Evolutionary conservation across 192 early-diverging fungal species (phyloP).

Genomic region (Dimargaris xerosporica): DNA sequence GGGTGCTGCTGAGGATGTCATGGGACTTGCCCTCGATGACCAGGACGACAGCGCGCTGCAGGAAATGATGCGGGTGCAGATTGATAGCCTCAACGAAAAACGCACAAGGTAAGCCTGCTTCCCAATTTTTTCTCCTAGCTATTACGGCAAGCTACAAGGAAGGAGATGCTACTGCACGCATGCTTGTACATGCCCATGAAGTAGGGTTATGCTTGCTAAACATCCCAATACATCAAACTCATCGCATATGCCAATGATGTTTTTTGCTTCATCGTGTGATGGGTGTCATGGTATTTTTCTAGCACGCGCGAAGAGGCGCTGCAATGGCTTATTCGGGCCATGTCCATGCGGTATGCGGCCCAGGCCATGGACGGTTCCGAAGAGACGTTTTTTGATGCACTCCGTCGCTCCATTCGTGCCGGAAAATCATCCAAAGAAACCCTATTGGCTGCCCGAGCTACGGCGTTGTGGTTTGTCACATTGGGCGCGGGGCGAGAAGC

Average conservation of each 20-base stretch:
- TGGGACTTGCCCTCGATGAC: background rate
- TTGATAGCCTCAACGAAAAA: constrained; percentile 7
- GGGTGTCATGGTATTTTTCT: background rate
- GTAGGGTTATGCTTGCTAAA: background rate
- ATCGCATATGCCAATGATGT: background rate
- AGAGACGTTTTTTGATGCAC: constrained; percentile 28
- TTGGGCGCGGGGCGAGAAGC: background rate
- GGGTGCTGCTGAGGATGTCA: background rate
- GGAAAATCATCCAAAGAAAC: background rate
- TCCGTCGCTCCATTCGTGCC: constrained; percentile 24
- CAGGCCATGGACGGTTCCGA: constrained; percentile 23
- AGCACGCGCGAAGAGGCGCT: constrained; percentile 36
- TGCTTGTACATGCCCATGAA: background rate
- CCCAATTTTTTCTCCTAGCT: background rate
- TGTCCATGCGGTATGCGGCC: constrained; percentile 28
- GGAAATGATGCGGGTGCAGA: background rate
- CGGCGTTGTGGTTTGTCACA: constrained; percentile 9
- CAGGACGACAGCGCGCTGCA: background rate
- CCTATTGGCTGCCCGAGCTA: constrained; percentile 8
- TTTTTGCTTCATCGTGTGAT: background rate
- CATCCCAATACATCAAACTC: background rate
- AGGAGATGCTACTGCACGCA: no score
- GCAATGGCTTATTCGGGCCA: constrained; percentile 20
- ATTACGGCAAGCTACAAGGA: no score
- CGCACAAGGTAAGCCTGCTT: background rate